These are phyloP conservation scores for Leishmania tropica DNA, from an alignment of 208 protist species.

Conservation along the genomic window DNA sequence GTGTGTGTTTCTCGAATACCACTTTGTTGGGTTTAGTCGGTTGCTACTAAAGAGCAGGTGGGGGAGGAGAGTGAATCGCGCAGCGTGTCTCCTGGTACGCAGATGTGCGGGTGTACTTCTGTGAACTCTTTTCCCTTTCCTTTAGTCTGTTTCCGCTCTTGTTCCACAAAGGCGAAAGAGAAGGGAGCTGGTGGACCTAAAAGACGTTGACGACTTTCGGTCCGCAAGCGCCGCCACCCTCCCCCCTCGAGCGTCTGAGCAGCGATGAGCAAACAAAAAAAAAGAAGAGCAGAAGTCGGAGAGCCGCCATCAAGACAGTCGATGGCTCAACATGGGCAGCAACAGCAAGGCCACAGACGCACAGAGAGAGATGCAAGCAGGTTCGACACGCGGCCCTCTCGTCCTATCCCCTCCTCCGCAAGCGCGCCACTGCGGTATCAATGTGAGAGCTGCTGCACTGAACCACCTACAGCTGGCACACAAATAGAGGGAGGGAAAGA, in stretches of 20 bases:
- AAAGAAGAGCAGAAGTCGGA: neutral
- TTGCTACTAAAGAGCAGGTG: neutral
- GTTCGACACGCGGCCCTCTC: neutral
- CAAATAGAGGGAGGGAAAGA: neutral
- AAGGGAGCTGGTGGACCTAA: neutral
- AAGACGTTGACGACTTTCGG: neutral
- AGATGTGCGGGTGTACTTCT: neutral
- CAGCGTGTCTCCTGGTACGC: neutral
- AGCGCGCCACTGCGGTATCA: neutral
- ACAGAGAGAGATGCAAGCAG: neutral
- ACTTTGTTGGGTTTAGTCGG: neutral
- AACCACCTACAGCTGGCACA: neutral
- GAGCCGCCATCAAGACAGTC: neutral
- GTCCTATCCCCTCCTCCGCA: neutral
- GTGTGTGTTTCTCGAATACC: neutral
- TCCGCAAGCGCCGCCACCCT: neutral
- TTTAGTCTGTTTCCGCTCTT: neutral
- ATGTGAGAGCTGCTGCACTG: neutral
- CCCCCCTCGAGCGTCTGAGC: neutral
- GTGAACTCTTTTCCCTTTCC: neutral
- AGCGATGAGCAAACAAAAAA: neutral
- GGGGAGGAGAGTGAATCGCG: neutral
- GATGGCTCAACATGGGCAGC: neutral
- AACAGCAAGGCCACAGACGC: neutral
- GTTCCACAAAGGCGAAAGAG: neutral